Base-by-base conservation (phyloP, 768 basidiomycete genomes). In the Leucocoprinus sp. region DNA sequence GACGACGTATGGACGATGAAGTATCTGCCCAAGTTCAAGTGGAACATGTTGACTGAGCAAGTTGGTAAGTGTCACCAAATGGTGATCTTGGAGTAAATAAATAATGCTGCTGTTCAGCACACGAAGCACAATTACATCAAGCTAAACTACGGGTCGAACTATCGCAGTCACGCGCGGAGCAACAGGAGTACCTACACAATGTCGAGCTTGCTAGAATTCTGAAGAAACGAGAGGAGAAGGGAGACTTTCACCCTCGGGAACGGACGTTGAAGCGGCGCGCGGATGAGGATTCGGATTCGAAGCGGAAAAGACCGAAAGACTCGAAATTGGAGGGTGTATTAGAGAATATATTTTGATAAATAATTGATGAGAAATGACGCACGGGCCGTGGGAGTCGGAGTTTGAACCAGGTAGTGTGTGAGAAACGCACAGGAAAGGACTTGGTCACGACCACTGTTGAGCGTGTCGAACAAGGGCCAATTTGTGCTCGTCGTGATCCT, bases 1-100 rank as follows among this genome's bases (percentile, higher is more conserved):
- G 95, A 98, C 58, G 96, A 99, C 53, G 82, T 99, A 6, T 99
- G 96, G 96, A 97, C 96, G 46, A 95, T 98, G 92, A 95, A 95
- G 60, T 99, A 99, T 61, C 68, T 99, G 48, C 93, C 93, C 7
- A 86, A 81, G 57, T 99, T 98, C 73, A 96, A 93, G 57, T 99
- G 96, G 96, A 82, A 86, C 64, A 96, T 96, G 95, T 70, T 99
- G 48, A 93, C 91, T 5, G 96, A 98, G 64, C 95, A 97, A 74
- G 84, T 99, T 55, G 92, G 95, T 95, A 59, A 62, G 93, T 74
- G 29, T 36, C 29, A 15, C 11, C 34, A 24, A 33, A 43, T 15
- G 35, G 29, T 36, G 1, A 15, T 6, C 26, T 5, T 18, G 8
- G 37, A 12, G n/a, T 29, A 3, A 43, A 26, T 43, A 26, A 12